Percentiles rank a stretch among this genome's conserved stretches.
Conservation (phyloP, 129 eudicot species). For the Cynara cardunculus region DNA sequence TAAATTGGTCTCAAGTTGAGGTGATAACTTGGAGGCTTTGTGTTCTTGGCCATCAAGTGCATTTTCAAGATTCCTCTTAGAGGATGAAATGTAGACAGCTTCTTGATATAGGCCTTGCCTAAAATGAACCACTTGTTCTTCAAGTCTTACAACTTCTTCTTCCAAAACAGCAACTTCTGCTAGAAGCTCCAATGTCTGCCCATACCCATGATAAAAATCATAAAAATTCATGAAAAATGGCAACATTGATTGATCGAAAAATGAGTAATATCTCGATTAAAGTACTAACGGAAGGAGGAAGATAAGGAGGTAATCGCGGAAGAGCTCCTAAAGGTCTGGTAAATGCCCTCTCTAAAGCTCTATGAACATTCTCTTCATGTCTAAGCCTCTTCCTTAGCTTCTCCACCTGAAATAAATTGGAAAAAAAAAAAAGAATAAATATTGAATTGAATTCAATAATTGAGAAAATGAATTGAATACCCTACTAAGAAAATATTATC, state of each 20-base stretch:
- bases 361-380: slow-evolving; percentile 93
- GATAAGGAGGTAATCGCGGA: slow-evolving; percentile 97
- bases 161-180: slow-evolving; percentile 99
- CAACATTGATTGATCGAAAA: neutral
- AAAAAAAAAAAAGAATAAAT: neutral
- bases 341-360: slow-evolving; percentile 93
- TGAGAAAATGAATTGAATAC: slow-evolving; percentile 12
- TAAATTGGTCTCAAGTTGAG: slow-evolving; percentile 40
- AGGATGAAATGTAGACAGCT: slow-evolving; percentile 72
- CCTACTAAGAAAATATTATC: slow-evolving; percentile 14
- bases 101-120: slow-evolving; percentile 84
- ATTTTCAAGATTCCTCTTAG: slow-evolving; percentile 61
- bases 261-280: neutral
- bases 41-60: slow-evolving; percentile 38
- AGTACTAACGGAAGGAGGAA: slow-evolving; percentile 43
- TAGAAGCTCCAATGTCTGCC: slow-evolving; percentile 83
- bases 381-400: slow-evolving; percentile 83
- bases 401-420: slow-evolving; percentile 55
- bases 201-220: neutral
- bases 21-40: slow-evolving; percentile 43
- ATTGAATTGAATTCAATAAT: slow-evolving; percentile 4
- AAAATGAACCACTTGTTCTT: slow-evolving; percentile 86
- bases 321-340: slow-evolving; percentile 87
- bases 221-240: neutral
- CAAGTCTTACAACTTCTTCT: slow-evolving; percentile 93